phyloP scores from a whole-genome alignment of 225 moss, liverwort and hornwort genomes.

The Pseudisothecium myosuroides region DNA sequence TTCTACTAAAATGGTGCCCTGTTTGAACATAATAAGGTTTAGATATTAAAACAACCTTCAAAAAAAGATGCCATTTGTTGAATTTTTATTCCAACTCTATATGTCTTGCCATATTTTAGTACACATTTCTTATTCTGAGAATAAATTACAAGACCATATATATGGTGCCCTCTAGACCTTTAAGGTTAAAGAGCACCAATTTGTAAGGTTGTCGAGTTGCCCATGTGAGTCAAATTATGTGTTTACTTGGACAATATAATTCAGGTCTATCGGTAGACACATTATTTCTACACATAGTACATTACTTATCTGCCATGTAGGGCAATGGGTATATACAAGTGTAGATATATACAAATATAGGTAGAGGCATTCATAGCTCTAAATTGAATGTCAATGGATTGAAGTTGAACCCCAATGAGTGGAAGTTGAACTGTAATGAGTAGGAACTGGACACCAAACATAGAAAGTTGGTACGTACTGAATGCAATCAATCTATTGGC shows the following conservation, averaged over 20 bases:
- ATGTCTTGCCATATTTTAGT: background rate
- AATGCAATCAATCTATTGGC: background rate
- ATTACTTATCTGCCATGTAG: rapidly evolving
- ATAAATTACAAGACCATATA: background rate
- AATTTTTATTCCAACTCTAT: background rate
- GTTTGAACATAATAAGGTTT: background rate
- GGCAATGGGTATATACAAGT: rapidly evolving
- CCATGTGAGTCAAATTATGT: background rate
- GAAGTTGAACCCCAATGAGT: background rate
- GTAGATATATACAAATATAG: too few relatives aligned
- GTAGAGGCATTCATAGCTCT: background rate
- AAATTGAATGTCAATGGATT: background rate
- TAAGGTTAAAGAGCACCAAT: background rate
- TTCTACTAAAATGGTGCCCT: rapidly evolving
- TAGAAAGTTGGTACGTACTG: too few relatives aligned
- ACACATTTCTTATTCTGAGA: background rate
- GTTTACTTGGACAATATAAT: background rate
- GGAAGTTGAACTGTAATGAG: background rate
- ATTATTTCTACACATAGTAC: background rate
- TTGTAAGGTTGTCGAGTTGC: background rate
- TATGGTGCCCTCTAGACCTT: background rate
- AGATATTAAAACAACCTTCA: background rate
- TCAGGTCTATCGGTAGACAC: background rate
- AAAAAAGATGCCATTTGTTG: background rate
- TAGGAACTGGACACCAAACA: background rate